A percentile compares a stretch with the other conserved stretches of the same genome.
Conservation (phyloP, 345 rosid genomes). For the Microthlaspi erraticum region DNA sequence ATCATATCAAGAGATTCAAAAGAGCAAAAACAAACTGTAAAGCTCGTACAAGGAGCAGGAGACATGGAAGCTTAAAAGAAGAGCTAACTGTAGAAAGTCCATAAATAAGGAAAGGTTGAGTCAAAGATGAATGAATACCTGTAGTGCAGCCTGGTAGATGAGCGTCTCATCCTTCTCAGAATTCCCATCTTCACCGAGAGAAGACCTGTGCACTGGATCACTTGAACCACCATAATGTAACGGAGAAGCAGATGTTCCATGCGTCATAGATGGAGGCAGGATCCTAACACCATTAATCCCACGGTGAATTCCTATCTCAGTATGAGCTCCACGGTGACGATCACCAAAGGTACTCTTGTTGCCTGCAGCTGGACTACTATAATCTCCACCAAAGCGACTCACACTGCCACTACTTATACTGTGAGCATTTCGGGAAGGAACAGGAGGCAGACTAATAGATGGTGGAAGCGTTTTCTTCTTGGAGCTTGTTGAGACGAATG, state of each 20-base stretch:
- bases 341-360: slow-evolving; percentile 49
- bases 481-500: slow-evolving; percentile 66
- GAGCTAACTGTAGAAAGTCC: too few species aligned
- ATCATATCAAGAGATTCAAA: too few species aligned
- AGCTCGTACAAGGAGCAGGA: too few species aligned
- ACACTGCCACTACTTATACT: slow-evolving; percentile 42
- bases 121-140: slow-evolving; percentile 71
- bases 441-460: slow-evolving; percentile 46
- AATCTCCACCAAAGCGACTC: slow-evolving; percentile 46
- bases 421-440: slow-evolving; percentile 41
- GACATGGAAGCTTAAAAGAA: too few species aligned
- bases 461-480: slow-evolving; percentile 73
- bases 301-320: slow-evolving; percentile 55
- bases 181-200: slow-evolving; percentile 60
- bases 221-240: slow-evolving; percentile 56
- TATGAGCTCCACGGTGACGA: slow-evolving; percentile 44
- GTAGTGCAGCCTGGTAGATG: slow-evolving; percentile 88
- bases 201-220: slow-evolving; percentile 53
- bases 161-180: slow-evolving; percentile 70
- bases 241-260: slow-evolving; percentile 51
- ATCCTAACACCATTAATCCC: slow-evolving; percentile 68
- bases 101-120: slow-evolving; percentile 2
- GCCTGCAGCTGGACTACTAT: slow-evolving; percentile 39
- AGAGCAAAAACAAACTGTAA: too few species aligned
- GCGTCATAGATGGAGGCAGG: slow-evolving; percentile 66